These are phyloP conservation scores for Trifolium fragiferum DNA, from an alignment of 306 rosid genomes.

Conservation along the genomic window DNA sequence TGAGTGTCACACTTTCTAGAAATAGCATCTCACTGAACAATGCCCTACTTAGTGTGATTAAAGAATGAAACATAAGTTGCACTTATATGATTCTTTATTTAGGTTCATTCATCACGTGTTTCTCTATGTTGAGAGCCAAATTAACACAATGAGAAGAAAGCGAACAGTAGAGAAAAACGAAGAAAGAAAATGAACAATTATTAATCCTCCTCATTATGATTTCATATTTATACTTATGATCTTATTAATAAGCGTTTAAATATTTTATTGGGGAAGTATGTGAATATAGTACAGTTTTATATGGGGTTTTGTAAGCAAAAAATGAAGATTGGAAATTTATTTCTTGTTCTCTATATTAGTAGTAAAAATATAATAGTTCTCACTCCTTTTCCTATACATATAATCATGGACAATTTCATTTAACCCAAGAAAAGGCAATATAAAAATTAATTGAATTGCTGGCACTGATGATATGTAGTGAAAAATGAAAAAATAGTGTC, in stretches of 20 bases:
- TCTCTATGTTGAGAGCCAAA: not conserved
- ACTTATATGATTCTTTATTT: slow-evolving; percentile 19
- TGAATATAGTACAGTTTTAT: not conserved
- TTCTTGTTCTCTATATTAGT: slow-evolving; percentile 1
- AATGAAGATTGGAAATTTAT: slow-evolving; percentile 8
- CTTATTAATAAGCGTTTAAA: not conserved
- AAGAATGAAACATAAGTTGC: not conserved
- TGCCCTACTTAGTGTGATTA: not conserved
- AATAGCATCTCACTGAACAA: not conserved
- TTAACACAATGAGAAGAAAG: not conserved
- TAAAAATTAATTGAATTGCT: slow-evolving; percentile 21
- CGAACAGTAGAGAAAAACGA: not conserved
- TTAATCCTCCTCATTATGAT: not conserved
- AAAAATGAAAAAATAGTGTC: not conserved
- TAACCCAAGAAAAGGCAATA: slow-evolving; percentile 8
- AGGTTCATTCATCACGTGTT: not conserved
- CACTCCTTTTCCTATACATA: not conserved
- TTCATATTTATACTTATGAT: not conserved
- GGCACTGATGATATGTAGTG: slow-evolving; percentile 1
- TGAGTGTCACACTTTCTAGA: not conserved
- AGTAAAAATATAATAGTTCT: slow-evolving; percentile 11
- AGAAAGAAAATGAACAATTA: not conserved
- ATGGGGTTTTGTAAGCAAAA: not conserved
- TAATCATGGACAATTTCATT: slow-evolving; percentile 24
- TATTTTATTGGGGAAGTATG: slow-evolving; percentile 21